Conservation (phyloP, 495 filamentous ascomycete species). For the Staphylotrichum tortipilum region DNA sequence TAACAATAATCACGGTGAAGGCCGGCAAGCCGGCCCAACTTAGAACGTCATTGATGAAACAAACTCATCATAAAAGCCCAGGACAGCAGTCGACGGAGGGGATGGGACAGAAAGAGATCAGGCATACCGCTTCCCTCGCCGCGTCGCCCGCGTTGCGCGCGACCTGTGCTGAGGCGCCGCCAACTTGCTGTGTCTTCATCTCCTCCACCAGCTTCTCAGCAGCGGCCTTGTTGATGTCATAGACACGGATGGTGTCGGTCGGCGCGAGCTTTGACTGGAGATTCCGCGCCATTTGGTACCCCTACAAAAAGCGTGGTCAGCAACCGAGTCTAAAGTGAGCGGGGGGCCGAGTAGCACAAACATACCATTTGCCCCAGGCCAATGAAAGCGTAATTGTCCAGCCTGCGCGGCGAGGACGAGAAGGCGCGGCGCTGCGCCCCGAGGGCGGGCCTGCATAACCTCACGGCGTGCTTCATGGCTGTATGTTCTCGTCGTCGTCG, state of each 20-base stretch:
- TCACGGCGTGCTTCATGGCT: conserved; percentile 26
- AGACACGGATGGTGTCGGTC: conserved; percentile 58
- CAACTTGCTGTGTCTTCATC: conserved; percentile 39
- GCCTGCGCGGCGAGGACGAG: conserved; percentile 43
- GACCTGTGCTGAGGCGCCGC: conserved; percentile 47
- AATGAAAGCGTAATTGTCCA: conserved; percentile 73
- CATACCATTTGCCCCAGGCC: conserved; percentile 82
- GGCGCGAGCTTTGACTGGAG: conserved; percentile 66
- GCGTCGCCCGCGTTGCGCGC: conserved; percentile 52
- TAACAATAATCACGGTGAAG: conserved; percentile 39
- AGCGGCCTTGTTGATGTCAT: conserved; percentile 62
- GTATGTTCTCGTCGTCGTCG: background rate
- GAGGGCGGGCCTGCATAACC: conserved; percentile 21
- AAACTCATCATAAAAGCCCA: conserved; percentile 42
- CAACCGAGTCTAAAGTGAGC: too few species aligned
- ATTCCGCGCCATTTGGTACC: conserved; percentile 85
- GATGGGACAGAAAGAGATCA: background rate
- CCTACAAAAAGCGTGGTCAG: too few species aligned
- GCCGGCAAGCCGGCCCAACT: conserved; percentile 34
- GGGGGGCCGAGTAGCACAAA: background rate
- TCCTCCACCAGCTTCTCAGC: conserved; percentile 54
- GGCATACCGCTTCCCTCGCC: conserved; percentile 65
- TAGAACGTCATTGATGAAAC: conserved; percentile 48
- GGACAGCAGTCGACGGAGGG: background rate
- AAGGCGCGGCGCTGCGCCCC: conserved; percentile 41